These are phyloP conservation scores for Bipolaris sorokiniana DNA, from an alignment of 2,329 filamentous ascomycete species.

Conservation along the genomic window DNA sequence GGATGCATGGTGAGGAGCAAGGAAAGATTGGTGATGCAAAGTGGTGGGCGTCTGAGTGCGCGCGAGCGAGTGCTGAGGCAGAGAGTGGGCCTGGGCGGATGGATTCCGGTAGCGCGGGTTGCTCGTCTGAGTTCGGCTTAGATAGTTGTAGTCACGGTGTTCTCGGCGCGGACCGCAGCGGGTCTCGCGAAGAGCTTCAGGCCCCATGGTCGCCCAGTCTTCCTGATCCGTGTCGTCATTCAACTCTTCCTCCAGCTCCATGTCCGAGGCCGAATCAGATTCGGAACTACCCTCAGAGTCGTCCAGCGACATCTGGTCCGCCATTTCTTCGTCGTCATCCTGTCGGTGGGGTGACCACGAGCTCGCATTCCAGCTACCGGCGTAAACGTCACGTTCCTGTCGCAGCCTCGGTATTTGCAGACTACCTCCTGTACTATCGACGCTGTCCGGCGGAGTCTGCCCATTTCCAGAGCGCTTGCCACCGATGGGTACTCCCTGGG, in stretches of 20 bases:
- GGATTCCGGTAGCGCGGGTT: slow-evolving; percentile 36
- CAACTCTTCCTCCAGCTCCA: slow-evolving; percentile 73
- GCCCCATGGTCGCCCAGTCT: slow-evolving; percentile 90
- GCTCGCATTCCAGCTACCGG: slow-evolving; percentile 69
- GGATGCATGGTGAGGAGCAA: slow-evolving; percentile 42
- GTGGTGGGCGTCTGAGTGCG: slow-evolving; percentile 33
- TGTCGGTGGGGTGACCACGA: slow-evolving; percentile 70
- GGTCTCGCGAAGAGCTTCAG: slow-evolving; percentile 77
- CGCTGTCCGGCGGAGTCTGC: slow-evolving; percentile 60
- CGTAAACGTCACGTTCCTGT: slow-evolving; percentile 48
- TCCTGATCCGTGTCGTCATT: slow-evolving; percentile 89
- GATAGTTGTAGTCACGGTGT: slow-evolving; percentile 49
- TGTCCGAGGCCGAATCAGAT: slow-evolving; percentile 74
- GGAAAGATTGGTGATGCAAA: slow-evolving; percentile 21
- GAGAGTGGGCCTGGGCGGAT: slow-evolving; percentile 37
- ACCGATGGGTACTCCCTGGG: slow-evolving; percentile 51
- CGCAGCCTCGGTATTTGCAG: slow-evolving; percentile 55
- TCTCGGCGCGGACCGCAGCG: slow-evolving; percentile 38
- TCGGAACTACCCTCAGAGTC: slow-evolving; percentile 69
- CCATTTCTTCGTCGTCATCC: slow-evolving; percentile 59
- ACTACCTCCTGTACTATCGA: slow-evolving; percentile 48
- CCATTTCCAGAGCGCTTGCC: slow-evolving; percentile 38
- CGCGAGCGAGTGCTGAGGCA: slow-evolving; percentile 23
- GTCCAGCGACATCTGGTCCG: slow-evolving; percentile 92
- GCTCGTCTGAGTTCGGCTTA: slow-evolving; percentile 45